phyloP scores from a whole-genome alignment of 495 filamentous ascomycete species.

The Antarctomyces pellizariae region DNA sequence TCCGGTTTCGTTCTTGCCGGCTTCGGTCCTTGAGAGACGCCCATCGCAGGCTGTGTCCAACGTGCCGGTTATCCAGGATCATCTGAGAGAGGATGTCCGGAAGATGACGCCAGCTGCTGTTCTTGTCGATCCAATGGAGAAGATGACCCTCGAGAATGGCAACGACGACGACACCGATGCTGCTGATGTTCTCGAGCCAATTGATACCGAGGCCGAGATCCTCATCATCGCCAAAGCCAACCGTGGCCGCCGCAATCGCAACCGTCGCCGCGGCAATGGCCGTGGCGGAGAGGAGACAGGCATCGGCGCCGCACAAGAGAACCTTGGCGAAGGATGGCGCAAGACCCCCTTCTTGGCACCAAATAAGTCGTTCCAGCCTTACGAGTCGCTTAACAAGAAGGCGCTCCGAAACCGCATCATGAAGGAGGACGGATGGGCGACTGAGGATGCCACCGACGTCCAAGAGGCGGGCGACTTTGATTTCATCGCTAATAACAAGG shows the following conservation, averaged over 20 bases:
- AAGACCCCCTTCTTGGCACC: slow-evolving; percentile 58
- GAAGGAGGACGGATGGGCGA: slow-evolving; percentile 77
- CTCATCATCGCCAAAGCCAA: slow-evolving; percentile 19
- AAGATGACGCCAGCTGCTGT: background rate
- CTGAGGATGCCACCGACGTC: slow-evolving; percentile 90
- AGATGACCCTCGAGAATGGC: slow-evolving; percentile 4
- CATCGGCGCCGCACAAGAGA: slow-evolving; percentile 7
- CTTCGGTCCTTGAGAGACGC: too few relatives aligned
- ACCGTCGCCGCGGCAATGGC: too few relatives aligned
- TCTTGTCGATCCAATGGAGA: slow-evolving; percentile 7
- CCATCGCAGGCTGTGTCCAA: too few relatives aligned
- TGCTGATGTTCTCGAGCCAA: slow-evolving; percentile 6
- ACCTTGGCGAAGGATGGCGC: slow-evolving; percentile 42
- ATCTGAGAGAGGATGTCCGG: background rate
- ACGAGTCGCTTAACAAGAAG: slow-evolving; percentile 30
- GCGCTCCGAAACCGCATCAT: slow-evolving; percentile 22
- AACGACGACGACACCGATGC: slow-evolving; percentile 1
- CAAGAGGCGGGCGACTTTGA: slow-evolving; percentile 89
- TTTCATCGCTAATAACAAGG: slow-evolving; percentile 64
- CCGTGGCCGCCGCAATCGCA: too few relatives aligned
- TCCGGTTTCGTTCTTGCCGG: too few relatives aligned
- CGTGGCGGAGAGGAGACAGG: background rate
- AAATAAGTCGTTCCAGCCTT: slow-evolving; percentile 28
- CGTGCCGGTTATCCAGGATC: too few relatives aligned
- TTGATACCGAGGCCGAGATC: slow-evolving; percentile 8